Percentiles rank a stretch among this genome's conserved stretches.
Conservation (phyloP, 192 early-diverging fungal genomes). For the Rhizophlyctis rosea region DNA sequence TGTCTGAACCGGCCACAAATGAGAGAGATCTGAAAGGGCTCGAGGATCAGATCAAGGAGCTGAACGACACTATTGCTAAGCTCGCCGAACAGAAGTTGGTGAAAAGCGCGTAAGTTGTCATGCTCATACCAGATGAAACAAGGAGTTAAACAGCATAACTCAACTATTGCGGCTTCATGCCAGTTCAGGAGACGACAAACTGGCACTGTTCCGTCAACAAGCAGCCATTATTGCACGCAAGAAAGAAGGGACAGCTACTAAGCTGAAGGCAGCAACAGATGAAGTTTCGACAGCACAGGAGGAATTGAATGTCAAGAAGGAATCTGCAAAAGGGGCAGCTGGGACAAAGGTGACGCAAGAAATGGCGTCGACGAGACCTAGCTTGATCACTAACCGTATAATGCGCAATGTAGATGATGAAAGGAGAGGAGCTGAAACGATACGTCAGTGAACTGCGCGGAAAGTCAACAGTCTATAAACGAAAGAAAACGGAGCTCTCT, state of each 20-base stretch:
- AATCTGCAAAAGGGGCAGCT: constrained; percentile 21
- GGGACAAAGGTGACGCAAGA: constrained; percentile 45
- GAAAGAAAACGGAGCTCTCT: constrained; percentile 52
- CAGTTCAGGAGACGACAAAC: constrained; percentile 56
- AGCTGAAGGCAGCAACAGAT: constrained; percentile 33
- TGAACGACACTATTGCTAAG: constrained; percentile 45
- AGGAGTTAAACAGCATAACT: no score
- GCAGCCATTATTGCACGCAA: constrained; percentile 58
- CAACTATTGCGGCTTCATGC: no score
- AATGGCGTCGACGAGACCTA: background rate
- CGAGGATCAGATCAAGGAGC: constrained; percentile 48
- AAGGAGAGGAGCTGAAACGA: constrained; percentile 62
- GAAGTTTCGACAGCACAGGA: constrained; percentile 35
- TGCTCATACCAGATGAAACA: no score
- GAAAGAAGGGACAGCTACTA: constrained; percentile 51
- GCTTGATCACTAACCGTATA: background rate
- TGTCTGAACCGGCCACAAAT: constrained; percentile 40
- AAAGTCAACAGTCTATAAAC: constrained; percentile 58
- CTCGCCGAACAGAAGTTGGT: constrained; percentile 49
- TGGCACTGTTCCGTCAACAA: constrained; percentile 60
- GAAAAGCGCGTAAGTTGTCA: constrained; percentile 42
- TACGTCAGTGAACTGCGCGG: constrained; percentile 58
- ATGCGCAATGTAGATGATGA: constrained; percentile 49
- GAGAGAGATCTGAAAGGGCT: constrained; percentile 43
- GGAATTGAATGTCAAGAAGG: constrained; percentile 41